A percentile compares a stretch with the other conserved stretches of the same genome.
These are phyloP conservation scores for Fusarium sp. DNA, from an alignment of 2,329 filamentous ascomycete genomes.

Conservation along the genomic window DNA sequence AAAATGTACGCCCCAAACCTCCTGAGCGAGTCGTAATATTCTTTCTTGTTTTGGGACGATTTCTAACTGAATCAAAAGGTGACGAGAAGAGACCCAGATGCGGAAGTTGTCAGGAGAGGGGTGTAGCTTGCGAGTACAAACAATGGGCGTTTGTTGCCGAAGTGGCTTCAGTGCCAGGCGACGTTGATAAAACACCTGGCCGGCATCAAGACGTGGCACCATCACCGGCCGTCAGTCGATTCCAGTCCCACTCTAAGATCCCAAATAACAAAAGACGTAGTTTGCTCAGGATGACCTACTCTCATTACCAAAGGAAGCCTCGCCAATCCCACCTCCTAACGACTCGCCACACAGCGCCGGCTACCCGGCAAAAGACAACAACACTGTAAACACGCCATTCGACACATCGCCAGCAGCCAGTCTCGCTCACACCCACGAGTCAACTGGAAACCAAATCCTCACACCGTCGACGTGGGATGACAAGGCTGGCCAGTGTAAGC, in stretches of 20 bases:
- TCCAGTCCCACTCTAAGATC: background rate
- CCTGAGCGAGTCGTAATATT: background rate
- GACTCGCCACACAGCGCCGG: background rate
- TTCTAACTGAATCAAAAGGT: background rate
- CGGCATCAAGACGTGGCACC: background rate
- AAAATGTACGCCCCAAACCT: constrained; percentile 18
- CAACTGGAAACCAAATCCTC: background rate
- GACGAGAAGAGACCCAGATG: constrained; percentile 32
- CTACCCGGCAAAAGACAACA: background rate
- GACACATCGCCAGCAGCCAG: background rate
- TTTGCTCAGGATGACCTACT: background rate
- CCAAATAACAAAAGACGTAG: background rate
- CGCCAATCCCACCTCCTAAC: background rate
- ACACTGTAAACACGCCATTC: background rate
- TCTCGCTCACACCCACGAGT: background rate
- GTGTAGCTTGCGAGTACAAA: constrained; percentile 30
- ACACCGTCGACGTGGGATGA: constrained; percentile 15
- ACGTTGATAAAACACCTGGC: background rate
- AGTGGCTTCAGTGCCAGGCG: background rate
- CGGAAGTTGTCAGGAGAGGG: constrained; percentile 24
- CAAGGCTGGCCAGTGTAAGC: constrained; percentile 23
- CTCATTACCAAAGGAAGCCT: background rate
- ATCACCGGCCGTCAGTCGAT: background rate
- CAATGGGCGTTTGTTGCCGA: constrained; percentile 31
- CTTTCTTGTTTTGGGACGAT: background rate